Conservation (phyloP, 176 grass and related monocot genomes). For the Avena sativa region DNA sequence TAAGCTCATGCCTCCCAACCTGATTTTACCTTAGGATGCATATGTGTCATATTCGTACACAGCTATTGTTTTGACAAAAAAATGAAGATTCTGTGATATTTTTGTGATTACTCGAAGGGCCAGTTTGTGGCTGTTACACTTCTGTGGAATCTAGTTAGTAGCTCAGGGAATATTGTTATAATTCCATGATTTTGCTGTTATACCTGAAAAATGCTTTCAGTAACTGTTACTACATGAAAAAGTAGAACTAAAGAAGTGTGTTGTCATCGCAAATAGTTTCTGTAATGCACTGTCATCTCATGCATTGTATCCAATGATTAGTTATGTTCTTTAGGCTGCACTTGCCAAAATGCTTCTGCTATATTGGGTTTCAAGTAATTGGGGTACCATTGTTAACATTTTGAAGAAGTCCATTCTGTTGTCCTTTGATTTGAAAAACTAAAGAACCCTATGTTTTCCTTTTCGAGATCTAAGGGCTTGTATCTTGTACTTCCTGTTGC, state of each 20-base stretch:
- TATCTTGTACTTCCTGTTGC: not conserved
- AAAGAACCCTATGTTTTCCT: not conserved
- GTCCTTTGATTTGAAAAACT: not conserved
- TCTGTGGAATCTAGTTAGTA: not conserved
- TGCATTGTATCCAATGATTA: constrained; percentile 1
- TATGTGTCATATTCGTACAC: not conserved
- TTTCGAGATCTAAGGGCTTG: not conserved
- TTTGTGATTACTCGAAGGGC: not conserved
- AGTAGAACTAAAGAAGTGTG: not conserved
- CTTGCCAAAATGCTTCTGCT: not conserved
- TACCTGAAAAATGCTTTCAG: not conserved
- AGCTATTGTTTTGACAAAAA: not conserved
- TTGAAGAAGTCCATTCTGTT: constrained; percentile 10
- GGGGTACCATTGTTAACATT: not conserved
- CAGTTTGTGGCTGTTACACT: not conserved
- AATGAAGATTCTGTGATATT: not conserved
- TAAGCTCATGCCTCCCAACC: not conserved
- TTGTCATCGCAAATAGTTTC: not conserved
- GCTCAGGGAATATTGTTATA: not conserved
- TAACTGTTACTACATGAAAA: not conserved
- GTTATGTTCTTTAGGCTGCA: not conserved
- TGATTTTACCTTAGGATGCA: not conserved
- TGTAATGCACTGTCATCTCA: not conserved
- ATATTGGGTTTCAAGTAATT: not conserved
- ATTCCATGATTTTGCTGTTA: not conserved